Percentiles rank a stretch among this genome's conserved stretches.
Conservation (phyloP, 139 green algal genomes). For the Coelastrella sp. region DNA sequence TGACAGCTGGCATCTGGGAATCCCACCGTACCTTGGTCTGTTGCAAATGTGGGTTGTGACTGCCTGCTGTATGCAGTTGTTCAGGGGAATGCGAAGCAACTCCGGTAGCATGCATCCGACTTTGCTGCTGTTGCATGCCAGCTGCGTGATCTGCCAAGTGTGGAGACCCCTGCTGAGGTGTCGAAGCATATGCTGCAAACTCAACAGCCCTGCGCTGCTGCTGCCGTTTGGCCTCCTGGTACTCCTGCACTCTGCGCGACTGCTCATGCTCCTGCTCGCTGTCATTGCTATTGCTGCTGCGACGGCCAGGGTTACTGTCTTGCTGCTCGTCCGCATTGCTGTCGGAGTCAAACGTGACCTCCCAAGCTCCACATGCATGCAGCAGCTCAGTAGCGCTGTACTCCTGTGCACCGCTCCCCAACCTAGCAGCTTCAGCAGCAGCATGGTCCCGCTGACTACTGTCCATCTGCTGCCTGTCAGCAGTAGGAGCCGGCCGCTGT, state of each 20-base stretch:
- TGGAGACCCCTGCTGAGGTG: too few relatives aligned
- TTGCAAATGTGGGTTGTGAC: background rate
- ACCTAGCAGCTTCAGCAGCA: background rate
- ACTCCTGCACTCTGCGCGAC: background rate
- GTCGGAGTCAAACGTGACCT: slow-evolving; percentile 34
- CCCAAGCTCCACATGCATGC: slow-evolving; percentile 20
- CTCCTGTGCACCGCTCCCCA: too few relatives aligned
- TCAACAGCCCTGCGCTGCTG: background rate
- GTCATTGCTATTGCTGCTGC: slow-evolving; percentile 7
- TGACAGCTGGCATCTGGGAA: background rate
- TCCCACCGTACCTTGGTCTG: background rate
- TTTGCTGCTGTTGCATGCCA: background rate
- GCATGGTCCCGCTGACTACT: background rate
- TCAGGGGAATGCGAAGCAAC: background rate
- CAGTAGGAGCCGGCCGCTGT: too few relatives aligned
- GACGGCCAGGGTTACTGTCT: background rate
- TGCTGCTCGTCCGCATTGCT: background rate
- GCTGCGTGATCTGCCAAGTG: too few relatives aligned
- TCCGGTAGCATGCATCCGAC: background rate
- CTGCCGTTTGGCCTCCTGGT: background rate
- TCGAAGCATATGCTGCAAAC: too few relatives aligned
- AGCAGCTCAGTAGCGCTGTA: background rate
- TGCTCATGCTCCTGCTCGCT: background rate
- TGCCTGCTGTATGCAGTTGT: background rate
- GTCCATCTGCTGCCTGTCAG: background rate